Evolutionary conservation across 78 protist genomes (phyloP).

Genomic region (Bodo saltans): DNA sequence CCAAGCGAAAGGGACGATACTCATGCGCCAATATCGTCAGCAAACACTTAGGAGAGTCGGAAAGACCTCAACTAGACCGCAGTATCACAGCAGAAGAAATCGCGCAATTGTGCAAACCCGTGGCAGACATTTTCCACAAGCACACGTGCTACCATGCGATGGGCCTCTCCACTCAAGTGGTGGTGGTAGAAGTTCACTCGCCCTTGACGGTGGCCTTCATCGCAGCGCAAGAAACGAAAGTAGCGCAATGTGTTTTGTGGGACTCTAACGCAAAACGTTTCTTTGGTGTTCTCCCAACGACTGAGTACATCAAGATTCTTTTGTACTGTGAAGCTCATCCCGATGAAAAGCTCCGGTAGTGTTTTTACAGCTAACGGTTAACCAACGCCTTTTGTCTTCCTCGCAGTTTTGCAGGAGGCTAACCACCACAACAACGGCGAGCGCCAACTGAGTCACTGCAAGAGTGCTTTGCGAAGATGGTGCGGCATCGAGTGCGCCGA

Average conservation of each 20-base stretch:
- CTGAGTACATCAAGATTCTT: constrained; percentile 56
- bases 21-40: too few species aligned
- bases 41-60: too few species aligned
- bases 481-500: too few species aligned
- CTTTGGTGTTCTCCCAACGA: constrained; percentile 56
- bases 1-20: too few species aligned
- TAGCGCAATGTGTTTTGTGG: constrained; percentile 58
- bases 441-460: too few species aligned
- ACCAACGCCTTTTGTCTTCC: too few species aligned
- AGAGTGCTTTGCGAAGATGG: too few species aligned
- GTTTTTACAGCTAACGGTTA: too few species aligned
- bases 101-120: not conserved
- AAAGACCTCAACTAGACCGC: too few species aligned
- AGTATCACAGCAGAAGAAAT: not conserved
- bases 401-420: too few species aligned
- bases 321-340: not conserved
- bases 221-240: constrained; percentile 14
- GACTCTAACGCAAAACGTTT: constrained; percentile 11
- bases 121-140: not conserved
- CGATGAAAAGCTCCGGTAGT: too few species aligned
- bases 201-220: constrained; percentile 44
- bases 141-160: constrained; percentile 43
- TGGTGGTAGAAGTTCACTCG: constrained; percentile 45
- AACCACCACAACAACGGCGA: too few species aligned
- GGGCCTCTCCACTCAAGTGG: constrained; percentile 41